Evolutionary conservation across 2,329 filamentous ascomycete species (phyloP), one percentile per base, ranked within the genome.

Genomic region (Ceratocystis harringtonii): DNA sequence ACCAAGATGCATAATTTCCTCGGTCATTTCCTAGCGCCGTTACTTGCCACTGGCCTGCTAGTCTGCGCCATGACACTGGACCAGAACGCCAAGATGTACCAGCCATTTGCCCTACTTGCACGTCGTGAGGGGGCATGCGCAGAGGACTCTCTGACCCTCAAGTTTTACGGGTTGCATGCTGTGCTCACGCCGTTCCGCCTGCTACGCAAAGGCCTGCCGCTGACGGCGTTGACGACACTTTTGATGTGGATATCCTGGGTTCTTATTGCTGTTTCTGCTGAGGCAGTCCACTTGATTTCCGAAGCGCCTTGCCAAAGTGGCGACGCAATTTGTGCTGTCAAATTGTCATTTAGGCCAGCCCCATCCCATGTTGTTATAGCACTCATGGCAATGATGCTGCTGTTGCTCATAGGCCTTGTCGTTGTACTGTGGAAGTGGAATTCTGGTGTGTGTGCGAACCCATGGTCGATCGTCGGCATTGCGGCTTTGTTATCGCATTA

Each of bases 391-490:
- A 61, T 45, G n/a, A 63, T 61, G 36, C 50, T 68, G 1, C 41
- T 68, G 4, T n/a, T 68, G 12, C 32, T 68, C 7, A 25, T 61
- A 6, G n/a, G 52, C 19, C 50, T 68, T 19, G 22, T 68, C 1
- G 50, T 50, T 25, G 17, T 64, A 7, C 61, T 68, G 1, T 63
- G 65, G 61, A 55, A 60, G 7, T 68, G 66, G 64, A 45, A 63
- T 30, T 66, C 66, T 25, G 66, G 64, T 19, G 61, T 68, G 5
- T 52, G 32, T 28, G 43, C 64, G 2, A 68, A 64, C 41, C 66
- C 66, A 17, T 68, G 66, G 66, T 66, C 58, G 30, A 28, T 68
- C 15, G 64, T 64, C 1, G 64, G 62, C 25, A 68, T 66, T 41
- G 61, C 61, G 4, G 19, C 30, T 22, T 45, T 68, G 10, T 30